Base-by-base conservation (phyloP, 2,329 filamentous ascomycete species). In the Zymoseptoria passerinii region DNA sequence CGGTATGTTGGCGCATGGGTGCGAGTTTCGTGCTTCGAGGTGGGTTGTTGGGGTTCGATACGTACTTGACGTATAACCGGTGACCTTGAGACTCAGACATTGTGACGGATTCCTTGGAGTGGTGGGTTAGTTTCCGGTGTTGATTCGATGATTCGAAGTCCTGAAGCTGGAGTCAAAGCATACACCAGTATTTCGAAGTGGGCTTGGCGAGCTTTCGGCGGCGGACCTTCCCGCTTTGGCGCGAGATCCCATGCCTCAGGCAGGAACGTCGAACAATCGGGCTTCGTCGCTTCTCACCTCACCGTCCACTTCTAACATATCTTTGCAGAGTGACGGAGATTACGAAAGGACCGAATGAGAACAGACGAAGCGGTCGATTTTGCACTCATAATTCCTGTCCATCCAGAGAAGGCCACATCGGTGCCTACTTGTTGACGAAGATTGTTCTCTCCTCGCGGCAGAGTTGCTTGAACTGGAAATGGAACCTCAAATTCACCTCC, bases 31-130 rank as follows among this genome's bases (percentile, higher is more conserved):
- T 48, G 54, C 19, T 28, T 29, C 48, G 56, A n/a, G 20, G 58
- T 28, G 35, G 57, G 54, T 52, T 55, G 35, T 48, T 52, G 52
- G 56, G 57, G 52, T 13, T 44, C 29, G 44, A 49, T 52, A 65
- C 65, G 59, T 65, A 67, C 70, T 71, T 71, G 54, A 71, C 70
- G 61, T 71, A 71, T 56, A 71, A 63, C 54, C 70, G 65, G 66
- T 71, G 70, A 58, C 68, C 66, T 61, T 66, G 66, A 56, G 58
- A 53, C 60, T 61, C 58, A 62, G 58, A 63, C 68, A 70, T 70
- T 58, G 56, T 68, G 68, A 13, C 35, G 35, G 35, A 16, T 44
- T 44, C 35, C 35, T 44, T 44, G 35, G 23, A 23, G 23, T 44
- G 35, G 35, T 44, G 10, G 35, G 35, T 44, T 44, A 44, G 35